Conservation (phyloP, 768 basidiomycete genomes). For the Coprinellus micaceus region DNA sequence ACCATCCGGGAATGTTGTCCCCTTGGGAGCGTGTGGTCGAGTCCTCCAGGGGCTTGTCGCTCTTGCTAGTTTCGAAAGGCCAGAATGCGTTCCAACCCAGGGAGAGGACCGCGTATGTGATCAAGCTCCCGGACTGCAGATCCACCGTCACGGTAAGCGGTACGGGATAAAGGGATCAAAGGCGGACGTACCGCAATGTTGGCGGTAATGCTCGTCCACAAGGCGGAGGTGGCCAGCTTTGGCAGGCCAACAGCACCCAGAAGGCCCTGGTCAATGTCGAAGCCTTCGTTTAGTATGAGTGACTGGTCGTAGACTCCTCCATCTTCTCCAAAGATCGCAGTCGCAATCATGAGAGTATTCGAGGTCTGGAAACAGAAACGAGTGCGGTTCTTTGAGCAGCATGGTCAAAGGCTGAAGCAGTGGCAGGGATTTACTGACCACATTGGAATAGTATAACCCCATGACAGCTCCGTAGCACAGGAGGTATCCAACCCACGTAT, state of each 20-base stretch:
- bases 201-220: conserved; percentile 44
- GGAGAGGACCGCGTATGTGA: conserved; percentile 54
- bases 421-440: conserved; percentile 49
- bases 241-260: conserved; percentile 48
- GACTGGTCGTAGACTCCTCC: conserved; percentile 53
- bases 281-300: conserved; percentile 49
- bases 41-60: conserved; percentile 37
- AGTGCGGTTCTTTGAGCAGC: background rate
- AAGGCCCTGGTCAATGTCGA: conserved; percentile 52
- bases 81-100: conserved; percentile 50
- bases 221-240: conserved; percentile 48
- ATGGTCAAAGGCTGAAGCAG: background rate
- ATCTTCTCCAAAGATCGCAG: conserved; percentile 51
- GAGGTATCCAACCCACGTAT: conserved; percentile 52
- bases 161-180: background rate
- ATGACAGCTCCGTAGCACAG: conserved; percentile 52
- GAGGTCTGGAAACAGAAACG: conserved; percentile 34
- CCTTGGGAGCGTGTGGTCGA: background rate
- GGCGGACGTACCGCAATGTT: conserved; percentile 42
- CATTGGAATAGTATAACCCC: conserved; percentile 60
- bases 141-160: background rate
- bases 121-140: conserved; percentile 52
- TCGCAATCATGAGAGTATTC: conserved; percentile 57
- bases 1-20: conserved; percentile 44
- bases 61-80: conserved; percentile 43